Evolutionary conservation across 495 filamentous ascomycete species (phyloP), one percentile per base, ranked within the genome.

Genomic region (Penicillium malachiteum): DNA sequence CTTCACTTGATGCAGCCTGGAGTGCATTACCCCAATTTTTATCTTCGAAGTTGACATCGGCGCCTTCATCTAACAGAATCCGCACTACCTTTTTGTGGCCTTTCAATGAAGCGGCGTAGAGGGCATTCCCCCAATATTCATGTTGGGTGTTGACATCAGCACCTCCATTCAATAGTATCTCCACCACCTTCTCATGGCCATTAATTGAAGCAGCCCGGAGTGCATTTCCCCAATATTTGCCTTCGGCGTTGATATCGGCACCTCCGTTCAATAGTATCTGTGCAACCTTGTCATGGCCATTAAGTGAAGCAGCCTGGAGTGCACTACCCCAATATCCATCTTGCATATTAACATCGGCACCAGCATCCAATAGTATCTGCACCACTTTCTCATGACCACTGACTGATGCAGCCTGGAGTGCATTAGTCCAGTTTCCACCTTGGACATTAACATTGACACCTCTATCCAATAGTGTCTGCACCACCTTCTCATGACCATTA

Each of bases 371-470:
- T n/a, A 72, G 65, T 26, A 60, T 35, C 37, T 68, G 55, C 10
- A 67, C 67, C 7, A 66, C 38, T 26, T 55, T 56, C 13, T 58
- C 37, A 40, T 67, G 45, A 18, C 63, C 5, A 7, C 0, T 4
- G n/a, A n/a, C n/a, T 34, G 50, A 42, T 40, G 58, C 58, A 11
- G 54, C 53, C 16, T 60, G 47, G 11, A 72, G 54, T 31, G 63
- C 58, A 54, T 52, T 51, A 6, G 45, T 55, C 32, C 12, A 49
- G 0, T 14, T 0, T 42, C 48, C 40, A 13, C 41, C 50, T 31
- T 58, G 53, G 30, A 53, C 60, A n/a, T 71, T 66, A n/a, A 62
- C 34, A 44, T 68, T 50, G 5, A 58, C 57, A 35, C 59, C 66
- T 35, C 48, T 33, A 26, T 64, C 67, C 13, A 69, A 41, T 9